Evolutionary conservation across 192 early-diverging fungal species (phyloP).

Genomic region (Martensiomyces pterosporus): DNA sequence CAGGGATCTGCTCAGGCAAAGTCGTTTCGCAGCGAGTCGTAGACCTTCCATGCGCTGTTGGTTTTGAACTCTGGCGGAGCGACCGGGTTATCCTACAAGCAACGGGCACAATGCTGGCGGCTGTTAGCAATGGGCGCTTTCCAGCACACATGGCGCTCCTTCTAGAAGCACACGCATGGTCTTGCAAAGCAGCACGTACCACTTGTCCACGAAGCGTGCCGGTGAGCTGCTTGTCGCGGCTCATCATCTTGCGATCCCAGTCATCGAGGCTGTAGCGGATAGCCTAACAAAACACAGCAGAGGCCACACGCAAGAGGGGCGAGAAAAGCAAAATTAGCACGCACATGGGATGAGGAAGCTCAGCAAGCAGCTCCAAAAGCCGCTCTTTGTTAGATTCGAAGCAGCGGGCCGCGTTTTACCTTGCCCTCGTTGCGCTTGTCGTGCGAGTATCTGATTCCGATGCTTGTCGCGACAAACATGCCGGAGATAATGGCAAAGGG

Average conservation of each 20-base stretch:
- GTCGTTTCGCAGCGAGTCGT: conserved; percentile 47
- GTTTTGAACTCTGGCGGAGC: conserved; percentile 64
- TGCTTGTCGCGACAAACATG: conserved; percentile 62
- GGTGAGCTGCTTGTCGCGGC: conserved; percentile 69
- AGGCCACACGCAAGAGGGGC: too few species aligned
- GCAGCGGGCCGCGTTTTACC: conserved; percentile 27
- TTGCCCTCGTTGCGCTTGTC: conserved; percentile 61
- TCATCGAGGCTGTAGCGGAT: conserved; percentile 62
- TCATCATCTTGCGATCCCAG: conserved; percentile 79
- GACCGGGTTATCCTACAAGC: conserved; percentile 40
- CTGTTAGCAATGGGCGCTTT: too few species aligned
- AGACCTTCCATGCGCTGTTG: conserved; percentile 69
- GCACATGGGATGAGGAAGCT: too few species aligned
- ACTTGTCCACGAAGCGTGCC: conserved; percentile 64
- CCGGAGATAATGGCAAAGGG: conserved; percentile 68
- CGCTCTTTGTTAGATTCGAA: background rate
- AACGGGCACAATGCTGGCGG: too few species aligned
- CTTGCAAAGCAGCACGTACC: too few species aligned
- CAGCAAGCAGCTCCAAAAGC: background rate
- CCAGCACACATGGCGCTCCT: too few species aligned
- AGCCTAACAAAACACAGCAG: conserved; percentile 42
- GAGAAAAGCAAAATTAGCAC: too few species aligned
- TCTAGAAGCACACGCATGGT: too few species aligned
- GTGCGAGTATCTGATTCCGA: conserved; percentile 56
- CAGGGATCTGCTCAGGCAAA: conserved; percentile 5